phyloP scores from a whole-genome alignment of 768 basidiomycete genomes.

The Coprinopsis strossmayeri region DNA sequence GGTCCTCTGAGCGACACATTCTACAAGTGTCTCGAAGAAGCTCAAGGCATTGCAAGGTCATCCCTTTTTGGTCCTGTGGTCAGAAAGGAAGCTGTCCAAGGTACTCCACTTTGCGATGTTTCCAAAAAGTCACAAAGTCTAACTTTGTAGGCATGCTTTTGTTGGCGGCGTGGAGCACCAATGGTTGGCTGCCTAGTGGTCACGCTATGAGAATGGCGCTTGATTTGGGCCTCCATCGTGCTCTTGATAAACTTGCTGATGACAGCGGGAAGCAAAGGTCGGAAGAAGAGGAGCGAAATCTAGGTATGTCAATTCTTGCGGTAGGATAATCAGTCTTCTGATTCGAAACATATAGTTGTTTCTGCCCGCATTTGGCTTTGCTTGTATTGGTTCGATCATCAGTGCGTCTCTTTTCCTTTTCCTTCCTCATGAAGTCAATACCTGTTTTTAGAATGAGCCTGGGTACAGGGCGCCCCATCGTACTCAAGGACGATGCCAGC shows the following conservation, averaged over 20 bases:
- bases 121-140: too few relatives aligned
- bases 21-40: conserved; percentile 89
- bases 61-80: conserved; percentile 92
- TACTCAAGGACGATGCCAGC: conserved; percentile 83
- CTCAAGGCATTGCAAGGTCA: conserved; percentile 91
- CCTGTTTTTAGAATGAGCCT: conserved; percentile 66
- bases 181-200: conserved; percentile 92
- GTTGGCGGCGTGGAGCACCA: conserved; percentile 89
- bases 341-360: conserved; percentile 47
- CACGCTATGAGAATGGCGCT: conserved; percentile 96
- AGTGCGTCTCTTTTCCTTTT: conserved; percentile 43
- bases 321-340: conserved; percentile 6
- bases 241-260: conserved; percentile 86
- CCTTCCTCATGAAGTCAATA: neutral
- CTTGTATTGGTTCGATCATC: conserved; percentile 94
- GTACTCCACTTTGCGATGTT: conserved; percentile 37
- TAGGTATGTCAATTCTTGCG: conserved; percentile 43
- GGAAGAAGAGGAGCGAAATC: conserved; percentile 81
- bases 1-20: conserved; percentile 81
- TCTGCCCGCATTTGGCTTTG: conserved; percentile 93
- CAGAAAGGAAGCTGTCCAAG: conserved; percentile 91
- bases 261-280: conserved; percentile 58
- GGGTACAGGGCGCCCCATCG: conserved; percentile 85
- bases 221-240: conserved; percentile 89
- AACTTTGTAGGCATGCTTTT: conserved; percentile 92